Conservation (phyloP, 306 rosid species). For the Quercus rubra region DNA sequence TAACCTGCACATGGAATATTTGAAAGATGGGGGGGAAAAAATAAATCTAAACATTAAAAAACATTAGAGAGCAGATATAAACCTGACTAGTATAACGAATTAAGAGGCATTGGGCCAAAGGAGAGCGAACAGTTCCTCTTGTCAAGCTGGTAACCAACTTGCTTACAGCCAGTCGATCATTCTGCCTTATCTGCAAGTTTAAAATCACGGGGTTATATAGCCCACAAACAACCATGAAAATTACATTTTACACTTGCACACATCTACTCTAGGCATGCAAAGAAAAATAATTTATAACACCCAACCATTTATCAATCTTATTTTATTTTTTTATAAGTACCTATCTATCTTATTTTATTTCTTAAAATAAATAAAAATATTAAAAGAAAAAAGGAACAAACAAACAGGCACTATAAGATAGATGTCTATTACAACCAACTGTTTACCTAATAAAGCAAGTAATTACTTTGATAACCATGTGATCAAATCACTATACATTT, state of each 20-base stretch:
- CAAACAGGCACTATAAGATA: neutral
- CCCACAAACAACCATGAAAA: neutral
- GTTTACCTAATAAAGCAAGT: neutral
- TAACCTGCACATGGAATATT: slow-evolving; percentile 53
- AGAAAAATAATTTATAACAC: neutral
- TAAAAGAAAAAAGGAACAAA: neutral
- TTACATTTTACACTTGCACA: neutral
- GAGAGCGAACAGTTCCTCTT: slow-evolving; percentile 91
- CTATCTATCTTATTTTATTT: neutral
- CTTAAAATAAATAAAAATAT: neutral
- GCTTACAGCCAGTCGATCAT: slow-evolving; percentile 96
- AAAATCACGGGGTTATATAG: neutral
- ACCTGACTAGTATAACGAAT: slow-evolving; percentile 98
- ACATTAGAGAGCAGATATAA: slow-evolving; percentile 17
- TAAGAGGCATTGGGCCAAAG: slow-evolving; percentile 96
- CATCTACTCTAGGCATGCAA: neutral
- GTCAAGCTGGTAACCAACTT: slow-evolving; percentile 98
- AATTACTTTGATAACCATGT: neutral
- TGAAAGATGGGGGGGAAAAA: neutral
- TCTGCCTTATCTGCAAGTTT: slow-evolving; percentile 85
- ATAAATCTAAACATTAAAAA: slow-evolving; percentile 1
- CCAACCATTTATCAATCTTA: neutral
- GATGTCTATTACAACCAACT: neutral
- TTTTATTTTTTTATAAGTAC: neutral
- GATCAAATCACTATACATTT: neutral